Evolutionary conservation across 176 grass and related monocot genomes (phyloP).

Genomic region (Secale cereale): DNA sequence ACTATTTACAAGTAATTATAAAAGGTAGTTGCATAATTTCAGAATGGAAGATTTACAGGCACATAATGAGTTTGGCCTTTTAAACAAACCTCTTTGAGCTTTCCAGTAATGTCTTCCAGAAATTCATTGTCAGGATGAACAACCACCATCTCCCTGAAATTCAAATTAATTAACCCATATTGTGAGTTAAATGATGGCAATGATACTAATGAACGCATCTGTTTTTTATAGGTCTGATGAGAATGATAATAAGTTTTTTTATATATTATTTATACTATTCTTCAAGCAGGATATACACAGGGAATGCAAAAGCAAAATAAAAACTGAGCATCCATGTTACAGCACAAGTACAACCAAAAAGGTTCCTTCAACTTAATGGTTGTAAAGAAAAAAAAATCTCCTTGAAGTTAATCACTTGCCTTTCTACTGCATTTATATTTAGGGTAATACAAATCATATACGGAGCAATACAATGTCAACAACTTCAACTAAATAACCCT

Average conservation of each 20-base stretch:
- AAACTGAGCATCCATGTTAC: neutral
- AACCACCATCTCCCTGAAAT: conserved; percentile 89
- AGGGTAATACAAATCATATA: neutral
- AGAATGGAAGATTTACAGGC: neutral
- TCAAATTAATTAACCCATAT: conserved; percentile 12
- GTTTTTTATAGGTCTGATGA: too few species aligned
- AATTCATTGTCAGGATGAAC: conserved; percentile 91
- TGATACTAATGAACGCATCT: neutral
- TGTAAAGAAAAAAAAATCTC: neutral
- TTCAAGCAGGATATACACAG: neutral
- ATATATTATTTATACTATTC: neutral
- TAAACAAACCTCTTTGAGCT: conserved; percentile 83
- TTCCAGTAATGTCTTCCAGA: conserved; percentile 90
- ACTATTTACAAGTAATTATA: neutral
- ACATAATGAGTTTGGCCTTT: neutral
- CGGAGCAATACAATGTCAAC: neutral
- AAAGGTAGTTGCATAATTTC: conserved; percentile 21
- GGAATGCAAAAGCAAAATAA: neutral
- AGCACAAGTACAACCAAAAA: neutral
- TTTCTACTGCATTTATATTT: too few species aligned
- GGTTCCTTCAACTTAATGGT: neutral
- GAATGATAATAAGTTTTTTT: too few species aligned
- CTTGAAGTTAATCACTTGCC: neutral
- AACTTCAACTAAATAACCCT: neutral
- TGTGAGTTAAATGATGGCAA: neutral